These are phyloP conservation scores for Flaveria linearis DNA, from an alignment of 129 eudicot species.

Conservation along the genomic window DNA sequence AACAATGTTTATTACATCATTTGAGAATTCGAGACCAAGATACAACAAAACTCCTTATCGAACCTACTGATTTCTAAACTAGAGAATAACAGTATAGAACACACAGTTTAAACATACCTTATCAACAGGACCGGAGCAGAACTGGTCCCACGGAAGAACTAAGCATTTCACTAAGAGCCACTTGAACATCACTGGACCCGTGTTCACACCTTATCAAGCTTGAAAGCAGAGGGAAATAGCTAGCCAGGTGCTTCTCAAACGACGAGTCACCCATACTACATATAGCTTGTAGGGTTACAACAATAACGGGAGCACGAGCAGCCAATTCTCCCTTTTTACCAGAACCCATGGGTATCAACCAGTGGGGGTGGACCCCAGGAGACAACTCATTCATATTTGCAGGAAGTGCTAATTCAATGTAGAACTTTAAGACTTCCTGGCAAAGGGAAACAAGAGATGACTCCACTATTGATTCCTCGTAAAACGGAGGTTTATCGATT, in stretches of 20 bases:
- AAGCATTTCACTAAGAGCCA: constrained; percentile 85
- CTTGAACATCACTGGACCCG: constrained; percentile 81
- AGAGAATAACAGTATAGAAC: background rate
- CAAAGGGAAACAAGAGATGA: constrained; percentile 72
- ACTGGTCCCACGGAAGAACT: constrained; percentile 77
- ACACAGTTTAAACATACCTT: constrained; percentile 26
- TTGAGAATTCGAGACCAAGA: background rate
- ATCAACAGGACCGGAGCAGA: constrained; percentile 71
- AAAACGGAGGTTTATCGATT: constrained; percentile 51
- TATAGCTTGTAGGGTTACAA: constrained; percentile 70
- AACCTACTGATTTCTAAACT: constrained; percentile 3
- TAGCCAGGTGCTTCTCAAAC: constrained; percentile 60
- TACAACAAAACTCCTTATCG: constrained; percentile 3
- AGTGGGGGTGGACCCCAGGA: constrained; percentile 30
- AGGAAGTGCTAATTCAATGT: constrained; percentile 55
- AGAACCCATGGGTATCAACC: constrained; percentile 82
- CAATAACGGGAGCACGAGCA: constrained; percentile 82
- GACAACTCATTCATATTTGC: constrained; percentile 38
- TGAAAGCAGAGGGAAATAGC: constrained; percentile 68
- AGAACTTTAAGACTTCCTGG: constrained; percentile 67
- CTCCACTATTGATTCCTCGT: constrained; percentile 65
- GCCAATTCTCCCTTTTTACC: constrained; percentile 75
- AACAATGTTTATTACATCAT: background rate
- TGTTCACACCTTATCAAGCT: constrained; percentile 86
- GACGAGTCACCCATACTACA: constrained; percentile 66